These are phyloP conservation scores for Lactarius trivialis DNA, from an alignment of 768 basidiomycete genomes.

Conservation along the genomic window DNA sequence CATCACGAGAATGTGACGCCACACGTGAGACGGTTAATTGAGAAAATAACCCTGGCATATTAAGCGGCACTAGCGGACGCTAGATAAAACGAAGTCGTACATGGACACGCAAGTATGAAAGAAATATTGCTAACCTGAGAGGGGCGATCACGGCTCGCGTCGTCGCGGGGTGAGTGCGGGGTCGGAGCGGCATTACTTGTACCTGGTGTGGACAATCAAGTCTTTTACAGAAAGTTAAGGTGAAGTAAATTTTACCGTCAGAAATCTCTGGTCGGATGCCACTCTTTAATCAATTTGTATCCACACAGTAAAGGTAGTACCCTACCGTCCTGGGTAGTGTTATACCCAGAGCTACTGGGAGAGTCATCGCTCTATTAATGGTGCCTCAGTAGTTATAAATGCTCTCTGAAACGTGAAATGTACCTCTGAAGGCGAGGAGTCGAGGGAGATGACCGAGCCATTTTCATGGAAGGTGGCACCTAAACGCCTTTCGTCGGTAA, in stretches of 20 bases:
- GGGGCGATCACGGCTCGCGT: background rate
- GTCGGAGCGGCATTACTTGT: background rate
- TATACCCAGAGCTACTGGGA: background rate
- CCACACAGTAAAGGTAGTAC: background rate
- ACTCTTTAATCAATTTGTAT: background rate
- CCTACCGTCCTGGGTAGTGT: background rate
- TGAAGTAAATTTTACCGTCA: background rate
- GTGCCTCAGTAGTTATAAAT: background rate
- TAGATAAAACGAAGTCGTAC: background rate
- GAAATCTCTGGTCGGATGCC: background rate
- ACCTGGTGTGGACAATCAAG: background rate
- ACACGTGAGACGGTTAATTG: background rate
- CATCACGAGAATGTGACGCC: background rate
- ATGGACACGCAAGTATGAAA: background rate
- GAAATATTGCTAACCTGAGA: background rate
- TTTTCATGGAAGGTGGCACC: background rate
- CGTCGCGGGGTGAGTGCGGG: background rate
- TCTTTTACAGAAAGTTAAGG: background rate
- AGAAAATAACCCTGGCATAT: background rate
- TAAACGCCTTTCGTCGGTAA: background rate
- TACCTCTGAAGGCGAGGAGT: conserved; percentile 10
- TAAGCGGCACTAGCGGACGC: background rate
- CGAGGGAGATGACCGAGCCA: conserved; percentile 10
- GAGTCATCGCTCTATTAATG: background rate
- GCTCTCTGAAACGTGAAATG: background rate